These are phyloP conservation scores for Colletotrichum cereale DNA, from an alignment of 2,329 filamentous ascomycete genomes.

Conservation along the genomic window DNA sequence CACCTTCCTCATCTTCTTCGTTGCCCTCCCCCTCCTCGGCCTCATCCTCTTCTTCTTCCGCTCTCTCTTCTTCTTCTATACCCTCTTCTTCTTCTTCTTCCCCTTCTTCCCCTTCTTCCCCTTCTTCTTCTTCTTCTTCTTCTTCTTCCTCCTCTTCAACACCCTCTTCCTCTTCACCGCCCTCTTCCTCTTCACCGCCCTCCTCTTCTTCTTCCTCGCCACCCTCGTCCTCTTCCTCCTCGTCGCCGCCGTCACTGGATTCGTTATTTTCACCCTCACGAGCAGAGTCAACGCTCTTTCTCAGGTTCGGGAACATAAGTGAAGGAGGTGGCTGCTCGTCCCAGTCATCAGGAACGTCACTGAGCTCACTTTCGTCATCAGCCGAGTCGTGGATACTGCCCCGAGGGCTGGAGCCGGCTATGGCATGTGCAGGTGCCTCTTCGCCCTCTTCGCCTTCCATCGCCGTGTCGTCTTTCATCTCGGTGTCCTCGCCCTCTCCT, in stretches of 20 bases:
- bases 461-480: conserved; percentile 44
- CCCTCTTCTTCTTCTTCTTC: conserved; percentile 37
- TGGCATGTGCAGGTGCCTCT: conserved; percentile 45
- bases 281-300: conserved; percentile 51
- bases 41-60: conserved; percentile 45
- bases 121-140: conserved; percentile 44
- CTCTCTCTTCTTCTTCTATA: conserved; percentile 42
- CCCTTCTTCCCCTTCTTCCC: conserved; percentile 41
- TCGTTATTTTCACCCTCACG: conserved; percentile 22
- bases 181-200: conserved; percentile 30
- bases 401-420: conserved; percentile 61
- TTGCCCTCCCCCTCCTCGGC: background rate
- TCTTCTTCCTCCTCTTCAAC: conserved; percentile 16
- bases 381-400: conserved; percentile 74
- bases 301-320: conserved; percentile 65
- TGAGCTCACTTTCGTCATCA: conserved; percentile 78
- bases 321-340: conserved; percentile 68
- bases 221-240: conserved; percentile 43
- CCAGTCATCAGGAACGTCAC: conserved; percentile 71
- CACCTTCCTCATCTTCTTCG: background rate
- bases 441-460: conserved; percentile 41
- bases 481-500: conserved; percentile 41
- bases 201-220: conserved; percentile 34
- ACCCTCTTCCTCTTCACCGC: conserved; percentile 28
- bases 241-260: conserved; percentile 45